phyloP scores from a whole-genome alignment of 108 stramenopile genomes.

The Cyclostephanos tholiformis region DNA sequence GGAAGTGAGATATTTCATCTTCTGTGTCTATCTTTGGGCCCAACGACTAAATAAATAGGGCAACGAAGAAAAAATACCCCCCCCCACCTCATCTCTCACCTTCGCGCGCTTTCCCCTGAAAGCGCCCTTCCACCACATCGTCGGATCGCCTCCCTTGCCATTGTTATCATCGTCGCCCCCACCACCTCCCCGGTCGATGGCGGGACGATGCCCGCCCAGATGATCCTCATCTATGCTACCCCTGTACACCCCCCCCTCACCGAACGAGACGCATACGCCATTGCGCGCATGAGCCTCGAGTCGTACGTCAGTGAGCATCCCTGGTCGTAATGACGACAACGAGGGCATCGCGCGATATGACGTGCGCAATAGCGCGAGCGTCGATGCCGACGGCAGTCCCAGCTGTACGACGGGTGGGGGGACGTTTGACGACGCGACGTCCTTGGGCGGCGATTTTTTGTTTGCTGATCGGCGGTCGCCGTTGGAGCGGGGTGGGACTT shows the following conservation, averaged over 20 bases:
- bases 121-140: constrained; percentile 55
- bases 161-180: background rate
- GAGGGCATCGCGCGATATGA: constrained; percentile 37
- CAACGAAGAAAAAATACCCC: background rate
- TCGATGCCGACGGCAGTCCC: background rate
- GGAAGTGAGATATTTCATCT: background rate
- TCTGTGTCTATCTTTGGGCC: too few relatives aligned
- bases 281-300: constrained; percentile 79
- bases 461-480: background rate
- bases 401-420: constrained; percentile 18
- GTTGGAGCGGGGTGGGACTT: background rate
- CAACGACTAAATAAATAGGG: background rate
- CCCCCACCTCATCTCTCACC: constrained; percentile 27
- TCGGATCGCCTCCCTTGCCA: constrained; percentile 14
- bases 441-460: background rate
- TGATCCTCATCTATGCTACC: constrained; percentile 75
- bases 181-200: background rate
- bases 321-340: constrained; percentile 61
- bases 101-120: constrained; percentile 43
- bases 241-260: constrained; percentile 71
- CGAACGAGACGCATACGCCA: constrained; percentile 79
- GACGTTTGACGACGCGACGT: constrained; percentile 29
- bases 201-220: constrained; percentile 58
- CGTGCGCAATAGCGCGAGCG: constrained; percentile 23
- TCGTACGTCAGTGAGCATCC: constrained; percentile 64